phyloP scores from a whole-genome alignment of 257 asterid genomes.

The Penstemon newberryi region DNA sequence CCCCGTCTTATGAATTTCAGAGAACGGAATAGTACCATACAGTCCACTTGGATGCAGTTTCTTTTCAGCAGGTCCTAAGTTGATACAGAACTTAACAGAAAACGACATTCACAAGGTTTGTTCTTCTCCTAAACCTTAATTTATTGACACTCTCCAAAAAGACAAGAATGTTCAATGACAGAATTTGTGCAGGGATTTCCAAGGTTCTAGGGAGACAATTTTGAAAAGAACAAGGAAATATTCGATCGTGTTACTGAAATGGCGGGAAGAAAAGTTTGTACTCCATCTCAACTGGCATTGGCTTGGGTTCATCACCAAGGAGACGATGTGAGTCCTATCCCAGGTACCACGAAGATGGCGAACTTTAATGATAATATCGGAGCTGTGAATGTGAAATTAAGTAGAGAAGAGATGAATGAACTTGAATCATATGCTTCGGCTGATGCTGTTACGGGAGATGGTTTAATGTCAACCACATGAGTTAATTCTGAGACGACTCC shows the following conservation, averaged over 20 bases:
- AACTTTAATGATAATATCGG: slow-evolving; percentile 44
- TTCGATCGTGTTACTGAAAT: slow-evolving; percentile 38
- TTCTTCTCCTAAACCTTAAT: background rate
- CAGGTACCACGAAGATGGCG: slow-evolving; percentile 47
- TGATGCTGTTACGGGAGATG: background rate
- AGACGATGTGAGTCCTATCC: slow-evolving; percentile 50
- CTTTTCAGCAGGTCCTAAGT: slow-evolving; percentile 39
- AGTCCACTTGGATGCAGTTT: slow-evolving; percentile 61
- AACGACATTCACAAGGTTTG: slow-evolving; percentile 48
- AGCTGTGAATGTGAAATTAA: slow-evolving; percentile 37
- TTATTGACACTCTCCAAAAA: background rate
- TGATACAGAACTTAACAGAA: slow-evolving; percentile 37
- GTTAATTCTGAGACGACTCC: too few relatives aligned
- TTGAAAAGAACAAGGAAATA: slow-evolving; percentile 40
- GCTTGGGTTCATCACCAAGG: slow-evolving; percentile 60
- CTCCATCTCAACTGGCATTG: slow-evolving; percentile 49
- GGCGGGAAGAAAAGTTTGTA: slow-evolving; percentile 48
- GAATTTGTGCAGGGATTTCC: slow-evolving; percentile 32
- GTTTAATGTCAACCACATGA: too few relatives aligned
- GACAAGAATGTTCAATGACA: background rate
- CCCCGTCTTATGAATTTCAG: slow-evolving; percentile 31
- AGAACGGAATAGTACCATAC: slow-evolving; percentile 54
- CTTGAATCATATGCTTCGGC: slow-evolving; percentile 37
- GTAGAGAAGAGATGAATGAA: slow-evolving; percentile 37
- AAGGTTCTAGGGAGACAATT: slow-evolving; percentile 40